Evolutionary conservation across 768 basidiomycete species (phyloP).

Genomic region (Cystoderma amianthinum): DNA sequence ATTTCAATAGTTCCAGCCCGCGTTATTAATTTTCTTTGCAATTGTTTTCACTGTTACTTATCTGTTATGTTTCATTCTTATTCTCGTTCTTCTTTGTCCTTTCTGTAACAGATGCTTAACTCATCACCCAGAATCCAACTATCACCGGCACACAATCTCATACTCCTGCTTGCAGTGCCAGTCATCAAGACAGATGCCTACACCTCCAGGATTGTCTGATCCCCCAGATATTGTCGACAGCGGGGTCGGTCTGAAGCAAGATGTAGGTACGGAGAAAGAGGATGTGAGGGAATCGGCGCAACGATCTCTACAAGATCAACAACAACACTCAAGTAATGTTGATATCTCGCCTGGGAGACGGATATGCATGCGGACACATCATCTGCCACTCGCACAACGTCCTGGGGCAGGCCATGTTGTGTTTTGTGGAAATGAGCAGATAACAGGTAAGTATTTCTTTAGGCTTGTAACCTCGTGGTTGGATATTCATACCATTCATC

Average conservation of each 20-base stretch:
- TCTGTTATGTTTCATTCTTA: no score
- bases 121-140: conserved; percentile 26
- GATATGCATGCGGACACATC: conserved; percentile 11
- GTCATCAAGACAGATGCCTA: conserved; percentile 58
- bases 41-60: no score
- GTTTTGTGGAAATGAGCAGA: conserved; percentile 54
- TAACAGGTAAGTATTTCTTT: conserved; percentile 15
- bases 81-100: no score
- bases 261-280: neutral
- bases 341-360: neutral
- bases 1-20: neutral
- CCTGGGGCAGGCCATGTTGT: conserved; percentile 59
- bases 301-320: neutral
- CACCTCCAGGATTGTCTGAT: conserved; percentile 39
- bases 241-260: neutral
- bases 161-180: conserved; percentile 58
- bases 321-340: neutral
- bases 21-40: neutral
- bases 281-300: neutral
- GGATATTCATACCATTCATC: no score
- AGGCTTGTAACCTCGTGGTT: no score
- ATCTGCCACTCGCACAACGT: conserved; percentile 52
- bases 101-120: no score
- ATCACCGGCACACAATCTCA: conserved; percentile 47
- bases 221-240: neutral